phyloP scores from a whole-genome alignment of 805 yeast genomes.

The Nakazawaea siamensis region DNA sequence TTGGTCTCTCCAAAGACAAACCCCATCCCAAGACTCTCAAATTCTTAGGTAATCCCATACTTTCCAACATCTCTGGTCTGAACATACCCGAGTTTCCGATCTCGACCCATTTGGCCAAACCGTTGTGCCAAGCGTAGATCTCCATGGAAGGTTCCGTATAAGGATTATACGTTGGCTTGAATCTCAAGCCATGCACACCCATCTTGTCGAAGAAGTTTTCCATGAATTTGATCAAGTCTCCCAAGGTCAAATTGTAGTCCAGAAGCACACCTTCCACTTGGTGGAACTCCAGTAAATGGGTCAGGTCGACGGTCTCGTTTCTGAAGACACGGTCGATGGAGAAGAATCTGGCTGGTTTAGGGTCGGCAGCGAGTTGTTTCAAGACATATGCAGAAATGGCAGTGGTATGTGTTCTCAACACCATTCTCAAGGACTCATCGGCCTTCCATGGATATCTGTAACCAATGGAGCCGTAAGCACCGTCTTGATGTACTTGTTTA shows the following conservation, averaged over 20 bases:
- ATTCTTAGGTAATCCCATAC: conserved; percentile 95
- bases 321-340: conserved; percentile 98
- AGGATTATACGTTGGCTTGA: conserved; percentile 98
- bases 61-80: conserved; percentile 98
- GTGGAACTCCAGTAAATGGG: conserved; percentile 98
- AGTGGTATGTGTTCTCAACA: conserved; percentile 95
- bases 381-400: conserved; percentile 88
- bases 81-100: conserved; percentile 99
- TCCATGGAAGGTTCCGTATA: conserved; percentile 99
- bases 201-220: conserved; percentile 91
- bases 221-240: conserved; percentile 97
- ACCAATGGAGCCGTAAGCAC: conserved; percentile 92
- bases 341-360: conserved; percentile 85
- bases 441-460: conserved; percentile 97
- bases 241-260: conserved; percentile 88
- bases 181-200: conserved; percentile 94
- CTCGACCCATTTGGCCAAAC: conserved; percentile 95
- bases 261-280: conserved; percentile 99
- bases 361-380: conserved; percentile 78
- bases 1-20: conserved; percentile 93
- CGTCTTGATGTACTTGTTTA: conserved; percentile 78
- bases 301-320: conserved; percentile 99
- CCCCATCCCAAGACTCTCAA: conserved; percentile 97
- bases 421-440: conserved; percentile 84
- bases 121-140: conserved; percentile 94